A percentile compares a stretch with the other conserved stretches of the same genome.
phyloP scores from a whole-genome alignment of 805 yeast species.

The Maudiozyma turicensis region DNA sequence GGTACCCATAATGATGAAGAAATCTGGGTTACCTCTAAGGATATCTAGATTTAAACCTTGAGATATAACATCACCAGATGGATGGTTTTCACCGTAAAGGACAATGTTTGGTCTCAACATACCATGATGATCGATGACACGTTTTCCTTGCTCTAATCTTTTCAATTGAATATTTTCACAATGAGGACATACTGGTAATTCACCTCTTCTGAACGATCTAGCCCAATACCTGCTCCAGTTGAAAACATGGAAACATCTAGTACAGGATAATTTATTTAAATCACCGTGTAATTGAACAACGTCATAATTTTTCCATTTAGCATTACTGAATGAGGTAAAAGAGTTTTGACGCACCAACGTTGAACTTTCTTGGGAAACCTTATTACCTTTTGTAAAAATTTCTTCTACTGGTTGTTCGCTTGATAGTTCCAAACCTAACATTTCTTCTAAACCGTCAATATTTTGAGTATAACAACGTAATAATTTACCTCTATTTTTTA shows the following conservation, averaged over 20 bases:
- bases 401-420: conserved; percentile 19
- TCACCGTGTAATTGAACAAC: conserved; percentile 92
- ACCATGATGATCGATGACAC: conserved; percentile 65
- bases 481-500: conserved; percentile 55
- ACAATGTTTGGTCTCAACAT: conserved; percentile 81
- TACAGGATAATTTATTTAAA: conserved; percentile 65
- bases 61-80: conserved; percentile 71
- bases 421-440: conserved; percentile 55
- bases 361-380: background rate
- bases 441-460: conserved; percentile 78
- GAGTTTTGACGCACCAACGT: conserved; percentile 1
- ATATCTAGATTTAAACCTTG: conserved; percentile 60
- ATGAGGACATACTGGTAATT: conserved; percentile 64
- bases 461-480: conserved; percentile 89
- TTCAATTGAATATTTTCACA: conserved; percentile 51
- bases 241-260: conserved; percentile 48
- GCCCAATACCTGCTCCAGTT: conserved; percentile 53
- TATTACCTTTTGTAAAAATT: conserved; percentile 8
- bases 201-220: conserved; percentile 45
- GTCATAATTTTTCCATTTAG: conserved; percentile 52
- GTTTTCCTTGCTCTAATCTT: conserved; percentile 58
- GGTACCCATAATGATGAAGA: conserved; percentile 85
- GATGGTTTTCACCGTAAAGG: conserved; percentile 90
- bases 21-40: conserved; percentile 51
- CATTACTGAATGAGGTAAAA: background rate